Conservation (phyloP, 2,329 filamentous ascomycete species). For the Cladosporium oxysporum region DNA sequence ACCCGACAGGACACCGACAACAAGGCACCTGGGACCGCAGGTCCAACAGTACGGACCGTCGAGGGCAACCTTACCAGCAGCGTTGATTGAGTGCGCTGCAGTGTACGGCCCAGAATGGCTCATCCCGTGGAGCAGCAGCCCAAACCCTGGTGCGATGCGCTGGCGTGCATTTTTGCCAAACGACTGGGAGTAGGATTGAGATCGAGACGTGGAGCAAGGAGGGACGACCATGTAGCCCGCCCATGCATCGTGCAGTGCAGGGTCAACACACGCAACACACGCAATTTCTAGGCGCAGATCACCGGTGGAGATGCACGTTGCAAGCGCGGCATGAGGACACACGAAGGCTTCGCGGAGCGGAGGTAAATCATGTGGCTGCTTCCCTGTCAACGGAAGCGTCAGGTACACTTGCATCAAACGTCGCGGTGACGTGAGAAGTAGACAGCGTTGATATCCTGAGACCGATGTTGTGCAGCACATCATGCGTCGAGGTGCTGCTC, state of each 20-base stretch:
- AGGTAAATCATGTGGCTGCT: conserved; percentile 21
- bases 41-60: conserved; percentile 27
- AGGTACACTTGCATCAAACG: conserved; percentile 27
- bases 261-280: conserved; percentile 25
- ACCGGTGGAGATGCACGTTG: conserved; percentile 29
- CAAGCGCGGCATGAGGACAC: conserved; percentile 23
- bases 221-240: conserved; percentile 15
- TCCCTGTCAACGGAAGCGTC: conserved; percentile 20
- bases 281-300: conserved; percentile 36
- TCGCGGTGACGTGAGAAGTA: conserved; percentile 26
- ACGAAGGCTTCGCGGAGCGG: conserved; percentile 16
- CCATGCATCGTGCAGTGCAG: conserved; percentile 32
- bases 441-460: conserved; percentile 18
- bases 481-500: conserved; percentile 24
- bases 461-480: conserved; percentile 34
- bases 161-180: conserved; percentile 87
- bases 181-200: conserved; percentile 44
- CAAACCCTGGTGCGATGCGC: conserved; percentile 70
- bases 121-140: conserved; percentile 29
- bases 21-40: conserved; percentile 24
- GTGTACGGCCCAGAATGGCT: conserved; percentile 29
- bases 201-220: conserved; percentile 35
- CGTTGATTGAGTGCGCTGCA: conserved; percentile 16
- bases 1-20: conserved; percentile 34
- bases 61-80: conserved; percentile 22